Evolutionary conservation across 2,329 filamentous ascomycete species (phyloP).

Genomic region (Dactylella cylindrospora): DNA sequence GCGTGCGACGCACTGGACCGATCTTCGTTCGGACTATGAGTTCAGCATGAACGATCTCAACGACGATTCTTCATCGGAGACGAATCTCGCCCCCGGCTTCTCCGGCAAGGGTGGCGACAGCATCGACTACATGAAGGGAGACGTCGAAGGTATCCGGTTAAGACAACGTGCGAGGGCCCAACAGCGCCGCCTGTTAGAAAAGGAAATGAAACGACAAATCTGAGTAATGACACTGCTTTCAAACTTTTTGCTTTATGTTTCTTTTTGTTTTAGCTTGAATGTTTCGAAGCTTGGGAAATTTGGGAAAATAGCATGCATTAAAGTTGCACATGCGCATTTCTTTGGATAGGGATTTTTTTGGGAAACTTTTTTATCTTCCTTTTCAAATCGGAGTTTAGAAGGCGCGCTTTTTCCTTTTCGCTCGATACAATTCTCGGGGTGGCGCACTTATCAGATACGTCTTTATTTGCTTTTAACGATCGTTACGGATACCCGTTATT

Average conservation of each 20-base stretch:
- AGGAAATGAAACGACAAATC: conserved; percentile 45
- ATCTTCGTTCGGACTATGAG: conserved; percentile 36
- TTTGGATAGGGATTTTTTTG: conserved; percentile 1
- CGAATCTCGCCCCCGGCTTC: conserved; percentile 7
- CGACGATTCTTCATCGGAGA: conserved; percentile 18
- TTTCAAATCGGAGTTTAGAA: conserved; percentile 14
- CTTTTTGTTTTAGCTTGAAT: too few relatives aligned
- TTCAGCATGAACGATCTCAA: conserved; percentile 30
- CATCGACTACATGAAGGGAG: conserved; percentile 19
- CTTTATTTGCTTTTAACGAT: too few relatives aligned
- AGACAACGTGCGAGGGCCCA: conserved; percentile 26
- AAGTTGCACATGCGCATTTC: neutral
- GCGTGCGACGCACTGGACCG: conserved; percentile 24
- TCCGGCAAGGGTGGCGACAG: conserved; percentile 19
- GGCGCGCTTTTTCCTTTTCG: conserved; percentile 2
- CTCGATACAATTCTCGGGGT: conserved; percentile 14
- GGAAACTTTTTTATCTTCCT: neutral
- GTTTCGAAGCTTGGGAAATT: too few relatives aligned
- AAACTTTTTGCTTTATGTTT: neutral
- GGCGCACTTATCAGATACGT: too few relatives aligned
- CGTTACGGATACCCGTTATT: conserved; percentile 38
- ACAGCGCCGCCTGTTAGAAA: conserved; percentile 30
- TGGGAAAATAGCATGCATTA: neutral
- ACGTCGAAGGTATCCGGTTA: conserved; percentile 30
- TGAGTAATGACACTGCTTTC: conserved; percentile 4